phyloP scores from a whole-genome alignment of 805 yeast genomes.

The Metschnikowia peoriensis region DNA sequence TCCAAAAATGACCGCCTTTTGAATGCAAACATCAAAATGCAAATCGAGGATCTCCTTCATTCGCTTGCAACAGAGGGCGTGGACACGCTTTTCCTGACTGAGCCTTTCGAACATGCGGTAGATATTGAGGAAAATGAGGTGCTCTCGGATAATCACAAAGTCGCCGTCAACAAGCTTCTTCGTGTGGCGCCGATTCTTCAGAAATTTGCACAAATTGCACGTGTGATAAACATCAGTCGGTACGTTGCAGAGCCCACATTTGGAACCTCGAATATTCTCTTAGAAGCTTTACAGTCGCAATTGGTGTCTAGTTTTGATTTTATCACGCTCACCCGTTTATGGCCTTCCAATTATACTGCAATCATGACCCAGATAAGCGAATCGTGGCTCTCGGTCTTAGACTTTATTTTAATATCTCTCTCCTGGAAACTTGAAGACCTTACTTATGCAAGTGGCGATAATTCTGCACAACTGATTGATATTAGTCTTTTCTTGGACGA shows the following conservation, averaged over 20 bases:
- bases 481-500: constrained; percentile 24
- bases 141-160: constrained; percentile 19
- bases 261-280: constrained; percentile 10
- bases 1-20: constrained; percentile 12
- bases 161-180: constrained; percentile 14
- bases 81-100: constrained; percentile 7
- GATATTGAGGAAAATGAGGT: constrained; percentile 14
- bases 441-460: constrained; percentile 21
- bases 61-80: constrained; percentile 15
- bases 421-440: constrained; percentile 39
- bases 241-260: constrained; percentile 19
- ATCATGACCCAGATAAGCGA: constrained; percentile 13
- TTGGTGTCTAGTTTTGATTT: constrained; percentile 24
- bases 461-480: constrained; percentile 23
- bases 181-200: constrained; percentile 18
- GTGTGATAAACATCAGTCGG: constrained; percentile 24
- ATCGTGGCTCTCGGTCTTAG: constrained; percentile 22
- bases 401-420: constrained; percentile 24
- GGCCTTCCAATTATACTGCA: constrained; percentile 23
- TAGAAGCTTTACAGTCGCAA: constrained; percentile 19
- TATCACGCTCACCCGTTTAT: constrained; percentile 16
- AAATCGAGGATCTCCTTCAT: constrained; percentile 24
- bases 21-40: constrained; percentile 23
- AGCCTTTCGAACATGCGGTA: constrained; percentile 9
- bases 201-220: constrained; percentile 28